Evolutionary conservation across 1,284 basidiomycete species (phyloP).

Genomic region (Naganishia liquefaciens): DNA sequence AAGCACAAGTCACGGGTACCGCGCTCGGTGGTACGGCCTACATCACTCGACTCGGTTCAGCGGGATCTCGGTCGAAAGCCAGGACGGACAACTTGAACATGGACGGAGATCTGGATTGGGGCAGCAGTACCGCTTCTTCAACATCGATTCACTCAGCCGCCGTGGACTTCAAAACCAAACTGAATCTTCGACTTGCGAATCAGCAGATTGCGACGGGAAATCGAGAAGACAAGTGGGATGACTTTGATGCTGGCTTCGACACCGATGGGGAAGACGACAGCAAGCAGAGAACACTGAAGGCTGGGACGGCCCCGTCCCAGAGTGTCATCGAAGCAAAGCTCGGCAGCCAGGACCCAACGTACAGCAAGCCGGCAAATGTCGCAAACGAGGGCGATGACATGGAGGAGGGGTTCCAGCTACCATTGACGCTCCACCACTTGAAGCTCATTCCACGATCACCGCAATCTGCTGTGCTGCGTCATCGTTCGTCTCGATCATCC

Average conservation of each 20-base stretch:
- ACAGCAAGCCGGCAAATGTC: conserved; percentile 16
- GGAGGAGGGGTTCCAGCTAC: conserved; percentile 48
- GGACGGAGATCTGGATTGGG: conserved; percentile 19
- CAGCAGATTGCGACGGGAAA: conserved; percentile 33
- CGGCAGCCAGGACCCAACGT: conserved; percentile 1
- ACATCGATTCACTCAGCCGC: not conserved
- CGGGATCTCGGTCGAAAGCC: not conserved
- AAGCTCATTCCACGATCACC: conserved; percentile 32
- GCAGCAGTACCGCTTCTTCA: not conserved
- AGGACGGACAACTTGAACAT: conserved; percentile 10
- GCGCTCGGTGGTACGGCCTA: conserved; percentile 17
- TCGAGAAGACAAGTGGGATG: conserved; percentile 40
- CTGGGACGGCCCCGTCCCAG: conserved; percentile 41
- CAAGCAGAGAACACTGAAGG: conserved; percentile 48
- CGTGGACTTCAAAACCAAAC: conserved; percentile 1
- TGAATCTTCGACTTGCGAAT: conserved; percentile 2
- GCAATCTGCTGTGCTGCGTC: conserved; percentile 24
- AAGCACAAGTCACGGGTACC: conserved; percentile 18
- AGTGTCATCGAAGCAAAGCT: not conserved
- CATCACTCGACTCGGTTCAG: conserved; percentile 20
- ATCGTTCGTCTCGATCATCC: conserved; percentile 39
- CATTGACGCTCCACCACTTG: conserved; percentile 45
- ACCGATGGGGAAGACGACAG: conserved; percentile 44
- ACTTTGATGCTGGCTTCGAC: conserved; percentile 44
- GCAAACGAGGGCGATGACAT: conserved; percentile 34